Percentiles rank a stretch among this genome's conserved stretches.
Conservation (phyloP, 2,329 filamentous ascomycete species). For the Endocalyx cinctus region DNA sequence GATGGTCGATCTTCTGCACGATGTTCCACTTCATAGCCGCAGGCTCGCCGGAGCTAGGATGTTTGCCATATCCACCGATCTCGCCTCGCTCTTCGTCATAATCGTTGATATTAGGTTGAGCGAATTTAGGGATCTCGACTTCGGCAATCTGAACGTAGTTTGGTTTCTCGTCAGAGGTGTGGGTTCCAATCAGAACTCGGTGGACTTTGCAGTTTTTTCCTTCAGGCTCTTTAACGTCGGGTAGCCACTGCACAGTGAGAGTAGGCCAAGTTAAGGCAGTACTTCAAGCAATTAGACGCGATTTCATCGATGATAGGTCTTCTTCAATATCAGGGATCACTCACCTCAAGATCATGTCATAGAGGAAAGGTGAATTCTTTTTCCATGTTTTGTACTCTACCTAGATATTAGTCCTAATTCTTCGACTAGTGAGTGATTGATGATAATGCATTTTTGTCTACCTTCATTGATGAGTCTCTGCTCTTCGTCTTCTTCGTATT, state of each 20-base stretch:
- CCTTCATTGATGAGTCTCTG: constrained; percentile 94
- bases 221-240: constrained; percentile 82
- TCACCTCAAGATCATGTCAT: constrained; percentile 90
- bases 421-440: too few relatives aligned
- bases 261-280: constrained; percentile 97
- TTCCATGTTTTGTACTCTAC: constrained; percentile 99
- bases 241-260: constrained; percentile 96
- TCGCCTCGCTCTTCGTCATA: constrained; percentile 91
- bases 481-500: constrained; percentile 68
- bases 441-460: too few relatives aligned
- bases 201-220: constrained; percentile 86
- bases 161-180: constrained; percentile 78
- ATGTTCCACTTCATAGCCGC: constrained; percentile 81
- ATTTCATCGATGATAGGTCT: too few relatives aligned
- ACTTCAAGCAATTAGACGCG: constrained; percentile 32
- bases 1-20: constrained; percentile 93
- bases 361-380: constrained; percentile 97
- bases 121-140: constrained; percentile 82
- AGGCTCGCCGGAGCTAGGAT: constrained; percentile 46
- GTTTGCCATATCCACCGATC: constrained; percentile 86
- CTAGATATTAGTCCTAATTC: too few relatives aligned
- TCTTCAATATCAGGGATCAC: too few relatives aligned
- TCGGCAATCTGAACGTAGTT: constrained; percentile 96
- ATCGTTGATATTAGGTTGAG: constrained; percentile 69
- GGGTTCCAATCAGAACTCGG: constrained; percentile 86